phyloP scores from a whole-genome alignment of 2,329 filamentous ascomycete genomes.

The Colletotrichum lini region DNA sequence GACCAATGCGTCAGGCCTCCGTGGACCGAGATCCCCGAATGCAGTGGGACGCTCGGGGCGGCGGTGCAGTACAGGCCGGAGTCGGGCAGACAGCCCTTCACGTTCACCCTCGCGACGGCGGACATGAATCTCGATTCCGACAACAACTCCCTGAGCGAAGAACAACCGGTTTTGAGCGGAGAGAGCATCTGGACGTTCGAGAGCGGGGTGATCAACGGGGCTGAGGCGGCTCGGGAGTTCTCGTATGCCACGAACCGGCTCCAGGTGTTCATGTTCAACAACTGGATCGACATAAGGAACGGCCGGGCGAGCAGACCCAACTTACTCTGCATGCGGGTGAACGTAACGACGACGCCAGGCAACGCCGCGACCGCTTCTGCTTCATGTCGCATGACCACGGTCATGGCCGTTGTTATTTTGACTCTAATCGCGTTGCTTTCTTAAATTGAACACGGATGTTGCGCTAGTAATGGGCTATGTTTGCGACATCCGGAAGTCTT shows the following conservation, averaged over 20 bases:
- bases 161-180: background rate
- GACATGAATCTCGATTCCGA: background rate
- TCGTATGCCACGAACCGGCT: conserved; percentile 2
- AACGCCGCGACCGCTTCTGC: background rate
- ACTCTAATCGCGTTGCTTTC: background rate
- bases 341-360: background rate
- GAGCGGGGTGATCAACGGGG: conserved; percentile 14
- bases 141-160: background rate
- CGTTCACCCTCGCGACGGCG: background rate
- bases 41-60: background rate
- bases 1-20: background rate
- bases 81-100: background rate
- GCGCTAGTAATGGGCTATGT: too few relatives aligned
- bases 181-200: background rate
- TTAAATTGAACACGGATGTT: background rate
- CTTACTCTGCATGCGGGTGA: conserved; percentile 25
- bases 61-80: background rate
- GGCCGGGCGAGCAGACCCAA: background rate
- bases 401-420: background rate
- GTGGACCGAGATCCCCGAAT: conserved; percentile 21
- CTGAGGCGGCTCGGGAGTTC: background rate
- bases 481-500: too few relatives aligned
- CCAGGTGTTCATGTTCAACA: conserved; percentile 28
- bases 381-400: background rate
- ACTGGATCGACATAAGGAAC: background rate